Percentiles rank a stretch among this genome's conserved stretches.
phyloP scores from a whole-genome alignment of 148 eudicot species.

The Fagopyrum homotropicum region DNA sequence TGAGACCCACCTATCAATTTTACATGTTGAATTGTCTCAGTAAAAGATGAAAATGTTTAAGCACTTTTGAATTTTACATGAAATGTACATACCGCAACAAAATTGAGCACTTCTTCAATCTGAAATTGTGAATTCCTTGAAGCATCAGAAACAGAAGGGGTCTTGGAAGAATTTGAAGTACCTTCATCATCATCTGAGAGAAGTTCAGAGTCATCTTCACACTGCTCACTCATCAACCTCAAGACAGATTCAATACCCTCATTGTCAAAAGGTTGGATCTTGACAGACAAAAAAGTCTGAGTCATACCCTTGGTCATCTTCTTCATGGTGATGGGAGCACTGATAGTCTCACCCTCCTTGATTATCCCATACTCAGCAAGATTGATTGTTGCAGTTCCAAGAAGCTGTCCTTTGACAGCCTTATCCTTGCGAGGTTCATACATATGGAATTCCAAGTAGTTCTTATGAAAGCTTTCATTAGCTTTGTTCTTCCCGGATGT shows the following conservation, averaged over 20 bases:
- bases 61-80: not conserved
- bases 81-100: conserved; percentile 22
- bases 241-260: conserved; percentile 53
- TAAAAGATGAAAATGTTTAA: no score
- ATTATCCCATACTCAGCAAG: conserved; percentile 72
- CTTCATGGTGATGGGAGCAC: conserved; percentile 46
- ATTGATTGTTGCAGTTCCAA: conserved; percentile 64
- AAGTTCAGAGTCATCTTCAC: conserved; percentile 54
- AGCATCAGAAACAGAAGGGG: conserved; percentile 38
- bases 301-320: conserved; percentile 41
- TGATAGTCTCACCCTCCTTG: conserved; percentile 35
- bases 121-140: conserved; percentile 26
- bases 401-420: conserved; percentile 55
- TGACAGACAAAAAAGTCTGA: conserved; percentile 48
- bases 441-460: conserved; percentile 62
- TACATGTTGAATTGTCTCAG: not conserved
- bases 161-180: conserved; percentile 36
- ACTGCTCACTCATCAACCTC: conserved; percentile 37
- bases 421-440: conserved; percentile 69
- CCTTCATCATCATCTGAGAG: conserved; percentile 61
- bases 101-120: conserved; percentile 36
- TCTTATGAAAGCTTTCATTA: conserved; percentile 54
- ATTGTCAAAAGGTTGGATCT: conserved; percentile 61
- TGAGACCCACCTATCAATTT: conserved; percentile 24
- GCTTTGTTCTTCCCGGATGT: conserved; percentile 32